Percentiles rank a stretch among this genome's conserved stretches.
These are phyloP conservation scores for Trichoderma sp. DNA, from an alignment of 2,329 filamentous ascomycete genomes.

Conservation along the genomic window DNA sequence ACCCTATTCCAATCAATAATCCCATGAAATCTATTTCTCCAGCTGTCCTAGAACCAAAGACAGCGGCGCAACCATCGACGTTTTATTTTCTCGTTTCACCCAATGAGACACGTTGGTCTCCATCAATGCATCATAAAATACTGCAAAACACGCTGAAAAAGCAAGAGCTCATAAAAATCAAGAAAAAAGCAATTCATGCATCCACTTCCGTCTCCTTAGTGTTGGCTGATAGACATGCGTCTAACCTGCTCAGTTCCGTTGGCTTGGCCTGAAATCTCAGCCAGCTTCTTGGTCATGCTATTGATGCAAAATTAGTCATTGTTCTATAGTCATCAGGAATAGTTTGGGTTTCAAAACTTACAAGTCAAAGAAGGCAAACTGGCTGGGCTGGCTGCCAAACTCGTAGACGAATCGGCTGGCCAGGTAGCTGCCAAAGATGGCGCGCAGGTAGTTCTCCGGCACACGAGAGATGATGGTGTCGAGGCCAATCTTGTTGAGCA, in stretches of 20 bases:
- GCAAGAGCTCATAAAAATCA: neutral
- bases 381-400: conserved; percentile 86
- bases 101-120: neutral
- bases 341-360: conserved; percentile 49
- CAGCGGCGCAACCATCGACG: neutral
- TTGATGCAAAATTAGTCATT: conserved; percentile 13
- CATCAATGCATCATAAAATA: conserved; percentile 13
- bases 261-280: conserved; percentile 38
- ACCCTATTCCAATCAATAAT: conserved; percentile 1
- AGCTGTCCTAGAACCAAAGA: neutral
- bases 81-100: conserved; percentile 1
- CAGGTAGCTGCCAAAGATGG: conserved; percentile 94
- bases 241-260: conserved; percentile 31
- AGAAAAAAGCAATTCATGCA: neutral
- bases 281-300: conserved; percentile 66
- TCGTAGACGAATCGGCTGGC: conserved; percentile 96
- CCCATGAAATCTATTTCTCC: conserved; percentile 11
- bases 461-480: conserved; percentile 84
- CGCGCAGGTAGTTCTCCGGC: conserved; percentile 85
- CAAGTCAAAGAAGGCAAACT: conserved; percentile 99
- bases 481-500: conserved; percentile 86
- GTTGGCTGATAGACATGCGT: conserved; percentile 28
- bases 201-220: neutral
- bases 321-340: neutral
- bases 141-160: conserved; percentile 12